Conservation (phyloP, 106 monocot species). For the Dendrobium nobile region DNA sequence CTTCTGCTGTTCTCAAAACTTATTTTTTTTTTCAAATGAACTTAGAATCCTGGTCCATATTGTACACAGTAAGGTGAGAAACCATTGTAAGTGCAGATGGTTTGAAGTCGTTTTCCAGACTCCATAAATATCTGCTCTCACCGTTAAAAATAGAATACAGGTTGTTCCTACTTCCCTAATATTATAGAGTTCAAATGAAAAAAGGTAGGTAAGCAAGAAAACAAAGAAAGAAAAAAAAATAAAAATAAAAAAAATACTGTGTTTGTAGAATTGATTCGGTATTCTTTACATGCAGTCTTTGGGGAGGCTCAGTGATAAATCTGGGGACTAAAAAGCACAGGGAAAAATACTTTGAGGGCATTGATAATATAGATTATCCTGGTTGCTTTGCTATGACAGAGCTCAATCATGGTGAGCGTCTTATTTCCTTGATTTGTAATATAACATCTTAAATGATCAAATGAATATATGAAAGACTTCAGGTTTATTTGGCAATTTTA, state of each 20-base stretch:
- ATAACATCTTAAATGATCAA: not conserved
- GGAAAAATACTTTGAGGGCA: slow-evolving; percentile 81
- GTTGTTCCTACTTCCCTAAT: not conserved
- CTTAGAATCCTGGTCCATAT: too few relatives aligned
- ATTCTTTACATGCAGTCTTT: slow-evolving; percentile 50
- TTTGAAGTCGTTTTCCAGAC: not conserved
- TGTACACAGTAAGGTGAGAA: too few relatives aligned
- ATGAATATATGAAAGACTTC: not conserved
- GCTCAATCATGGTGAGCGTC: slow-evolving; percentile 79
- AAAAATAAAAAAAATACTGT: too few relatives aligned
- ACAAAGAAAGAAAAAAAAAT: too few relatives aligned
- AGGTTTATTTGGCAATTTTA: not conserved
- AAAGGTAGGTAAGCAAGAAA: not conserved
- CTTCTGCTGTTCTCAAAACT: too few relatives aligned
- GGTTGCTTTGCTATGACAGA: slow-evolving; percentile 99
- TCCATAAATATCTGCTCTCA: not conserved
- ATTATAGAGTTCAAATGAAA: not conserved
- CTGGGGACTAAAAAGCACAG: slow-evolving; percentile 89
- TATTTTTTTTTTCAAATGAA: too few relatives aligned
- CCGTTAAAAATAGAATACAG: not conserved
- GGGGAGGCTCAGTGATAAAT: slow-evolving; percentile 95
- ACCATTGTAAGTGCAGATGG: too few relatives aligned
- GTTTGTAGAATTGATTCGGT: not conserved
- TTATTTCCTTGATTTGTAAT: not conserved
- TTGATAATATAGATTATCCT: slow-evolving; percentile 82